Conservation (phyloP, 202 grass and related monocot genomes). For the Thinopyrum obtusiflorum region DNA sequence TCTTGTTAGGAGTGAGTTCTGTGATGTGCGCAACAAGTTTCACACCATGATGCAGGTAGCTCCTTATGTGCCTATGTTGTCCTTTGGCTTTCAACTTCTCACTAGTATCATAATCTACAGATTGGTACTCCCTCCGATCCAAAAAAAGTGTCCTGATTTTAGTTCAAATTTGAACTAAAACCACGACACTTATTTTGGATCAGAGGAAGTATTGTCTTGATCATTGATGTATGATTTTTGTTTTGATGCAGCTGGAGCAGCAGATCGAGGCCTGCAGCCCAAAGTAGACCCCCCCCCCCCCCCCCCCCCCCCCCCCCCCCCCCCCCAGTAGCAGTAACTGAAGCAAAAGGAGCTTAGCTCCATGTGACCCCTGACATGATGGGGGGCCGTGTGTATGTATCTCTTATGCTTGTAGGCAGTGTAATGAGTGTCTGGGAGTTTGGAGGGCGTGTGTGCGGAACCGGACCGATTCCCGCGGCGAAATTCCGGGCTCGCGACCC, state of each 20-base stretch:
- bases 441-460: not conserved
- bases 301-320: no score
- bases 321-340: slow-evolving; percentile 36
- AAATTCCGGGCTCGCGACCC: not conserved
- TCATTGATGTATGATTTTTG: not conserved
- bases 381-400: slow-evolving; percentile 16
- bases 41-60: slow-evolving; percentile 75
- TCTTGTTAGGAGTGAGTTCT: slow-evolving; percentile 61
- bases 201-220: not conserved
- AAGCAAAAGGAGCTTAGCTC: slow-evolving; percentile 1
- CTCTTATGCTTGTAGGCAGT: slow-evolving; percentile 34
- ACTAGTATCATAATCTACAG: not conserved
- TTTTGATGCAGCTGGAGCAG: slow-evolving; percentile 72
- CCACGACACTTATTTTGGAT: no score
- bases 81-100: not conserved
- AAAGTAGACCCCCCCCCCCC: no score
- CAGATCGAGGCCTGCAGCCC: slow-evolving; percentile 60
- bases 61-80: not conserved
- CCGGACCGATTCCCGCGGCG: not conserved
- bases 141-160: no score
- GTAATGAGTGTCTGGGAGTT: slow-evolving; percentile 10
- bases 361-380: slow-evolving; percentile 38
- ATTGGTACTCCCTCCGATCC: no score
- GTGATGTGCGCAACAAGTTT: slow-evolving; percentile 57
- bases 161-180: no score